Evolutionary conservation across 2,329 filamentous ascomycete species (phyloP), one percentile per base, ranked within the genome.

Genomic region (Furcasterigmium furcatum): DNA sequence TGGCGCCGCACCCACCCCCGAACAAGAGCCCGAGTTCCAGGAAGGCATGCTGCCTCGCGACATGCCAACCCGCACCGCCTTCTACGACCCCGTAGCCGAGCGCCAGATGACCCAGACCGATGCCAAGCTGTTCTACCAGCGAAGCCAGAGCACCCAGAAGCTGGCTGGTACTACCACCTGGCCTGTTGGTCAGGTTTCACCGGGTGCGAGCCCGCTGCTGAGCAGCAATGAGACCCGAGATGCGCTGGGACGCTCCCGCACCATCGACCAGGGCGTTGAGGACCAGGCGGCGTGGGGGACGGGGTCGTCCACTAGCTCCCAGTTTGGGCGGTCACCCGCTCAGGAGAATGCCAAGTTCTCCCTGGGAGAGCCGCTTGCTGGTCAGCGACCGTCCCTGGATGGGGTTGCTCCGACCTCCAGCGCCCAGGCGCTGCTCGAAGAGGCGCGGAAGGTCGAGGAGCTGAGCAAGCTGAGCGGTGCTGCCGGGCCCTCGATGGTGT

Each of bases 81-180:
- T 91, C 62, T 96, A 95, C 69, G 91, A 96, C 66, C 90, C 92
- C 59, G 86, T 92, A 43, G 88, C 89, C 44, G 94, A 99, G 67
- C 95, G 94, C 58, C 88, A 92, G 60, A 87, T 96, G 83, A 95
- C 87, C 59, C 91, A 96, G 65, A 85, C 88, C 21, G 94, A 99
- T 63, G 89, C 92, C 48, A 97, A 96, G 67, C 79, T 96, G 51
- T 95, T 97, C 71, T 99, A 96, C 65, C 92, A 96, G 69, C 80
- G 88, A 54, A 91, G 89, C 66, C 88, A 91, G 65, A 73, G 84
- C 47, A 86, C 85, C 51, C 61, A 65, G 46, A 59, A 58, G 54
- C 74, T 64, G 56, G 54, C 53, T 41, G 59, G 57, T 46, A 65
- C 54, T 47, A 63, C 57, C 46, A 62, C 55, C 46, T 71, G 67